Percentiles rank a stretch among this genome's conserved stretches.
Conservation (phyloP, 1,284 basidiomycete genomes). For the Chalciporus sp. region DNA sequence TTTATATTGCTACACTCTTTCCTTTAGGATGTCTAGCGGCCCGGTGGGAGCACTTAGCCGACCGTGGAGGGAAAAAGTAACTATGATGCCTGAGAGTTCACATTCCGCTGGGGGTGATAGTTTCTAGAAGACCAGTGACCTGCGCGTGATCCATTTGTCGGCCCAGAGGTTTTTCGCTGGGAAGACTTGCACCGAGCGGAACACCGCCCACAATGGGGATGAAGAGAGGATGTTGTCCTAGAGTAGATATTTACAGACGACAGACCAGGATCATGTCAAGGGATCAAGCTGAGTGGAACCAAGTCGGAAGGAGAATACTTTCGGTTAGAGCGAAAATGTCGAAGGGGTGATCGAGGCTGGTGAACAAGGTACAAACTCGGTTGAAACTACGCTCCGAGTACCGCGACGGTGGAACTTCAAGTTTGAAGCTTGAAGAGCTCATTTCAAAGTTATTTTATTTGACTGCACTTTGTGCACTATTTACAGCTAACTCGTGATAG, state of each 20-base stretch:
- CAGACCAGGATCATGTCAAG: too few relatives aligned
- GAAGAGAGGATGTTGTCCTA: too few relatives aligned
- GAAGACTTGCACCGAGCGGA: background rate
- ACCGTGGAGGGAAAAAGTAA: background rate
- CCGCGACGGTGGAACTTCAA: background rate
- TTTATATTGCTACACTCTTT: slow-evolving; percentile 3
- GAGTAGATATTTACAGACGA: background rate
- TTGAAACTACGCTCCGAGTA: too few relatives aligned
- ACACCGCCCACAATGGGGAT: background rate
- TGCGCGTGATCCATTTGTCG: background rate
- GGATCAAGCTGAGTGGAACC: too few relatives aligned
- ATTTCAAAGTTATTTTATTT: background rate
- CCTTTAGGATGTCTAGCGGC: background rate
- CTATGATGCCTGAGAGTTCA: background rate
- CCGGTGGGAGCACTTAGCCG: background rate
- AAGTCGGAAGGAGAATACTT: too few relatives aligned
- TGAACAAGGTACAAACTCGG: too few relatives aligned
- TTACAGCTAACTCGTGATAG: too few relatives aligned
- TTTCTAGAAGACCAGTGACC: background rate
- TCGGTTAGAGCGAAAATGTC: too few relatives aligned
- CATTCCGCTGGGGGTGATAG: background rate
- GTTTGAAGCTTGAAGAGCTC: background rate
- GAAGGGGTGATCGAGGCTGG: too few relatives aligned
- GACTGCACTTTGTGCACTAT: background rate
- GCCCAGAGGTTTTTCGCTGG: background rate